Conservation (phyloP, 2,329 filamentous ascomycete genomes). For the Beauveria rudraprayagi region DNA sequence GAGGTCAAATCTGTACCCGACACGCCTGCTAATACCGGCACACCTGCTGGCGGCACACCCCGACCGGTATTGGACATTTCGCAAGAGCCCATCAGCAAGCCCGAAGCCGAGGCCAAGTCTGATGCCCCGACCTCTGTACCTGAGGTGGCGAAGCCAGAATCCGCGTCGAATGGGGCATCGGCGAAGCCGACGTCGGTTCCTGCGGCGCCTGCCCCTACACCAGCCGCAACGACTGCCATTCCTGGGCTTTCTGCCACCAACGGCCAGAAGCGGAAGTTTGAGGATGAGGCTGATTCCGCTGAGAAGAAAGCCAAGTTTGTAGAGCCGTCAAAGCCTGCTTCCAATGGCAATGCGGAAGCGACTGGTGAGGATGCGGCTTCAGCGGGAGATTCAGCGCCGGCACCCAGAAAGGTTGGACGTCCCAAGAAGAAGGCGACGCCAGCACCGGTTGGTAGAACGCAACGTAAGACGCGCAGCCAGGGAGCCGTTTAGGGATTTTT, state of each 20-base stretch:
- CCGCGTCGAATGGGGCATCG: constrained; percentile 2
- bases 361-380: not conserved
- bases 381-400: not conserved
- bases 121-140: constrained; percentile 17
- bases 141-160: not conserved
- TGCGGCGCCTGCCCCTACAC: constrained; percentile 4
- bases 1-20: constrained; percentile 28
- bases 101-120: constrained; percentile 15
- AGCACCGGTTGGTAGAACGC: constrained; percentile 27
- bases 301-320: constrained; percentile 19
- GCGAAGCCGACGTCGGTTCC: constrained; percentile 6
- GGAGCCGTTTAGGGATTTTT: constrained; percentile 24
- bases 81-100: constrained; percentile 21
- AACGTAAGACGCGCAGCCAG: constrained; percentile 36
- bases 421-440: constrained; percentile 30
- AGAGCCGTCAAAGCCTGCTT: constrained; percentile 12
- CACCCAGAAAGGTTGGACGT: constrained; percentile 20
- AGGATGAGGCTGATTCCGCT: constrained; percentile 18
- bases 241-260: not conserved
- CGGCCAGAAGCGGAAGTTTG: constrained; percentile 34
- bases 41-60: constrained; percentile 28
- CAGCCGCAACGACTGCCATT: constrained; percentile 1
- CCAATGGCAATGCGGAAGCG: constrained; percentile 15
- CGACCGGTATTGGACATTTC: constrained; percentile 27
- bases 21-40: constrained; percentile 27